Evolutionary conservation across 2,329 filamentous ascomycete genomes (phyloP), one percentile per base, ranked within the genome.

Genomic region (Alternaria dauci): DNA sequence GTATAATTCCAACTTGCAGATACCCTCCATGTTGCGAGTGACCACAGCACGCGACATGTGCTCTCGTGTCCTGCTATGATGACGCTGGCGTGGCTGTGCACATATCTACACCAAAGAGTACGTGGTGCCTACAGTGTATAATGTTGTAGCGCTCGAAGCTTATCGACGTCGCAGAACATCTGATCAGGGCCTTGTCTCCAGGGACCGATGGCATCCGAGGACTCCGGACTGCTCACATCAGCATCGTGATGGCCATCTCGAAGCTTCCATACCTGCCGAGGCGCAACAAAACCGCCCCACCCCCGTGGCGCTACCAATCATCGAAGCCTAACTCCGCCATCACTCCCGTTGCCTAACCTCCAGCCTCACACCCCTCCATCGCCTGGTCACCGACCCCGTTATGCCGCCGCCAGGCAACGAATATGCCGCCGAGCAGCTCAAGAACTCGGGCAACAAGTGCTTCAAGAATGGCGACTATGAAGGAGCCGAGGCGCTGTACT

Each of bases 401-500:
- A 71, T 71, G 69, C 69, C 64, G 54, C 66, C 72, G 28, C 58
- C 68, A 41, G 72, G 72, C 63, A 75, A 75, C 52, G 76, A 78
- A 60, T 77, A 76, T 63, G 75, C 74, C 47, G 82, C 82, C 26
- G 81, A 84, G 55, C 76, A 80, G 63, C 76, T 84, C 28, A 84
- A 84, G 65, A 79, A 78, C 56, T 75, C 82, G 52, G 89, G 89
- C 65, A 91, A 91, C 77, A 82, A 81, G 52, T 85, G 84, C 73
- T 94, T 91, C 78, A 84, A 87, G 62, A 79, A 82, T 8, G 87
- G 86, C 62, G 88, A 94, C 69, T 94, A 85, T 72, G 77, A 80
- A 5, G 83, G 81, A 25, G 91, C 91, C 38, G 90, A 93, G 64
- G 83, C 83, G 20, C 80, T 89, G 59, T 94, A 94, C 78, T 90